These are phyloP conservation scores for Suillus brevipes DNA, from an alignment of 768 basidiomycete species.

Conservation along the genomic window DNA sequence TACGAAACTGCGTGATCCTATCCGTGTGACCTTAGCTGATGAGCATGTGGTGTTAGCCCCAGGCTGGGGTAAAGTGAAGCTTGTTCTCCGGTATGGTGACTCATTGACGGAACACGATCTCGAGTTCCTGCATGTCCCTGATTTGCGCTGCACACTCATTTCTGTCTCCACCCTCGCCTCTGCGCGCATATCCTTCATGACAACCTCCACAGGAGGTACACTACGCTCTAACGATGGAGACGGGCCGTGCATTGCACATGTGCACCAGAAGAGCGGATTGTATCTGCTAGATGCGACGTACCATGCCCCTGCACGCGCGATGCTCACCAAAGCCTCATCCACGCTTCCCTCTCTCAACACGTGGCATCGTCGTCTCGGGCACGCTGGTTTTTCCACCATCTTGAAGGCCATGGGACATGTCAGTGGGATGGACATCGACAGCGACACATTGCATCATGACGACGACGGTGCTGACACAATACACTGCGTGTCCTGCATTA, in stretches of 20 bases:
- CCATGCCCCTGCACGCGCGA: not conserved
- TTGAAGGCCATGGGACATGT: too few species aligned
- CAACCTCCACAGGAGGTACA: not conserved
- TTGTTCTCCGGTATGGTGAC: not conserved
- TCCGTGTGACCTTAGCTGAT: not conserved
- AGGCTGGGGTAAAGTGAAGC: not conserved
- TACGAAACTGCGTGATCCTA: not conserved
- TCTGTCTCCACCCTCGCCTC: not conserved
- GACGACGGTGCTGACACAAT: too few species aligned
- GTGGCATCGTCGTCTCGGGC: too few species aligned
- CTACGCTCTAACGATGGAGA: not conserved
- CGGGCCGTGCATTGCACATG: not conserved
- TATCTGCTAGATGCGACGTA: not conserved
- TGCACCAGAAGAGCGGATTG: not conserved
- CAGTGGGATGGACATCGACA: too few species aligned
- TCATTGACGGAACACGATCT: not conserved
- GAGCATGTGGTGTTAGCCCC: not conserved
- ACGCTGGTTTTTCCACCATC: too few species aligned
- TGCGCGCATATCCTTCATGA: not conserved
- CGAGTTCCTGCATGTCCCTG: not conserved
- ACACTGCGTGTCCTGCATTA: too few species aligned
- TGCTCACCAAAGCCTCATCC: too few species aligned
- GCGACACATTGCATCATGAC: too few species aligned
- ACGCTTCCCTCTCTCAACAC: too few species aligned
- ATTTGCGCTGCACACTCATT: not conserved